These are phyloP conservation scores for Singerocomus rubriflavus DNA, from an alignment of 1,284 basidiomycete genomes.

Conservation along the genomic window DNA sequence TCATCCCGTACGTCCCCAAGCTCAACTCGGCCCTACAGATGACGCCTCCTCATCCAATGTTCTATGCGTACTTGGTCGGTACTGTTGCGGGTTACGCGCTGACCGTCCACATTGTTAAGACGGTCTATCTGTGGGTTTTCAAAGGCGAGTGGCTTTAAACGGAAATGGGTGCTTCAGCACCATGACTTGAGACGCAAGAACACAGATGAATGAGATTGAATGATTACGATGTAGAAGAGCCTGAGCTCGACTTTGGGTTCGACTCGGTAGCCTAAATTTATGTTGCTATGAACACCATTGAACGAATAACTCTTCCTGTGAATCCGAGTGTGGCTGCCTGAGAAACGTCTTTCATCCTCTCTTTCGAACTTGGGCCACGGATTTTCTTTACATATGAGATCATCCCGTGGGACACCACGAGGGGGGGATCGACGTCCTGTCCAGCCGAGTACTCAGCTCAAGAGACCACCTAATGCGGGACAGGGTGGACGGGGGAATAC, in stretches of 20 bases:
- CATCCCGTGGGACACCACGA: conserved; percentile 10
- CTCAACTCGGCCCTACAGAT: conserved; percentile 29
- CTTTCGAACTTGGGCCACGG: background rate
- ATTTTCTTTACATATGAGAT: conserved; percentile 16
- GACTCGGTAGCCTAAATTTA: background rate
- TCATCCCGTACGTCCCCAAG: conserved; percentile 34
- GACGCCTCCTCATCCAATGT: conserved; percentile 31
- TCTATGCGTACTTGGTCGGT: conserved; percentile 27
- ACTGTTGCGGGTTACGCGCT: conserved; percentile 25
- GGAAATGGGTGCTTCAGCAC: background rate
- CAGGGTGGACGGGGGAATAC: conserved; percentile 2
- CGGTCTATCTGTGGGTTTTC: conserved; percentile 27
- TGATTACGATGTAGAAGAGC: background rate
- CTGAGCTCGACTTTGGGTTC: conserved; percentile 1
- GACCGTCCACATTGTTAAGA: conserved; percentile 27
- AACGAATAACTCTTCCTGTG: background rate
- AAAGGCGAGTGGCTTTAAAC: conserved; percentile 30
- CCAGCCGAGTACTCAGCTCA: background rate
- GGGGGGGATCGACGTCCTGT: conserved; percentile 9
- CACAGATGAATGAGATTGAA: background rate
- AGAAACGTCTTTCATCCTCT: background rate
- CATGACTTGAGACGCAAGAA: background rate
- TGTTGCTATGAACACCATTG: too few species aligned
- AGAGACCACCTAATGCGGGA: background rate
- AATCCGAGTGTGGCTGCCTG: background rate